Conservation (phyloP, 331 rosid genomes). For the Prunus yedoensis region DNA sequence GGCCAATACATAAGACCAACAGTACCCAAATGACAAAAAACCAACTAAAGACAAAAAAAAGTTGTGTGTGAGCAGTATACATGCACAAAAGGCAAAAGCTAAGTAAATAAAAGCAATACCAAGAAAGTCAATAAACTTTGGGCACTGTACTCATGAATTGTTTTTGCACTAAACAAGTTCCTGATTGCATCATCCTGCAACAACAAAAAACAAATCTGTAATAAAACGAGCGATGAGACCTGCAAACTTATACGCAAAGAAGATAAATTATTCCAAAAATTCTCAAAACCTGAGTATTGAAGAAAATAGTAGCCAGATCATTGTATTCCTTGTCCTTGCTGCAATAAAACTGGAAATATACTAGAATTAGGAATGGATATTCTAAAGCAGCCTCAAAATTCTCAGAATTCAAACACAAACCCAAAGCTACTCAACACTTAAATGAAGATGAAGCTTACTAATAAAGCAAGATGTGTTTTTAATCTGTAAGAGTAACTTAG, state of each 20-base stretch:
- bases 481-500: background rate
- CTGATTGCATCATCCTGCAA: slow-evolving; percentile 98
- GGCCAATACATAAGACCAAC: background rate
- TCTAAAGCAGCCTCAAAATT: background rate
- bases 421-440: background rate
- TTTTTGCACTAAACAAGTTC: slow-evolving; percentile 97
- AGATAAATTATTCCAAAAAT: slow-evolving; percentile 12
- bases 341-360: slow-evolving; percentile 72
- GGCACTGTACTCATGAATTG: slow-evolving; percentile 93
- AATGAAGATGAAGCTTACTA: background rate
- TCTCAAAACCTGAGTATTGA: slow-evolving; percentile 84
- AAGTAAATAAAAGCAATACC: slow-evolving; percentile 51
- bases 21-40: background rate
- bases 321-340: slow-evolving; percentile 89
- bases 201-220: slow-evolving; percentile 19
- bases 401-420: background rate
- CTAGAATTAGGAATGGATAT: slow-evolving; percentile 20
- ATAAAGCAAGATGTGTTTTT: background rate
- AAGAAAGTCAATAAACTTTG: slow-evolving; percentile 90
- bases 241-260: background rate
- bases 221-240: background rate
- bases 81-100: slow-evolving; percentile 3
- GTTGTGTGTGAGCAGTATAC: background rate
- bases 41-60: background rate
- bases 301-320: slow-evolving; percentile 97